These are phyloP conservation scores for Sinapis alba DNA, from an alignment of 441 rosid genomes.

Conservation along the genomic window DNA sequence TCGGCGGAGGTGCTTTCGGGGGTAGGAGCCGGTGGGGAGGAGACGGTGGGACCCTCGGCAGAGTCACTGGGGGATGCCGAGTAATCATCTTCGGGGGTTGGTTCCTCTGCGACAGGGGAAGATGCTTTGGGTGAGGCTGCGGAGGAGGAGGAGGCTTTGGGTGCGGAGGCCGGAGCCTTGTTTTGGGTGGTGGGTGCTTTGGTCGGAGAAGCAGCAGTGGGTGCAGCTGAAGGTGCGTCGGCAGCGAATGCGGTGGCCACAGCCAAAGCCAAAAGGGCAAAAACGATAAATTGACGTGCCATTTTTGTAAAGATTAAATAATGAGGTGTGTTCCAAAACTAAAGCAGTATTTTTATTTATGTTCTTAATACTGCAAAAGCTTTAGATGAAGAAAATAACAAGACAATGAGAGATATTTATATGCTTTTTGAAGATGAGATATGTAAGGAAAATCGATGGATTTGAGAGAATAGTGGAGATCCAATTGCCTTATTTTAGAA, in stretches of 20 bases:
- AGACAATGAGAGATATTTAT: constrained; percentile 3
- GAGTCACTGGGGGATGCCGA: constrained; percentile 28
- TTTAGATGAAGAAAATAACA: constrained; percentile 26
- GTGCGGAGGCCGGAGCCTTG: constrained; percentile 33
- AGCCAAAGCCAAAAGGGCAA: constrained; percentile 55
- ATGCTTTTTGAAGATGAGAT: not conserved
- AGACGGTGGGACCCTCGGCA: constrained; percentile 27
- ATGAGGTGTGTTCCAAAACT: constrained; percentile 29
- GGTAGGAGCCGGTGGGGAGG: constrained; percentile 37
- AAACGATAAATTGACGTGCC: constrained; percentile 58
- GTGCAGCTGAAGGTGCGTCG: constrained; percentile 46
- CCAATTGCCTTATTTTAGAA: constrained; percentile 24
- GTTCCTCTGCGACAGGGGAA: constrained; percentile 38
- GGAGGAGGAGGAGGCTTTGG: constrained; percentile 32
- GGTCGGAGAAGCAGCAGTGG: constrained; percentile 36
- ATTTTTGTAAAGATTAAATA: constrained; percentile 44
- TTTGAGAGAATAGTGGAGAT: constrained; percentile 27
- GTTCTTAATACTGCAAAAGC: constrained; percentile 35
- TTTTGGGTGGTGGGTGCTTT: constrained; percentile 32
- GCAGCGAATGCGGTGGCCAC: constrained; percentile 57
- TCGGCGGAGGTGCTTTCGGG: constrained; percentile 34
- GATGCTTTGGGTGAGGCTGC: constrained; percentile 31
- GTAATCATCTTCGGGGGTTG: constrained; percentile 34
- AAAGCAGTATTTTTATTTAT: constrained; percentile 25
- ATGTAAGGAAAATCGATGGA: constrained; percentile 14